Percentiles rank a stretch among this genome's conserved stretches.
phyloP scores from a whole-genome alignment of 2,329 filamentous ascomycete species.

The Colletotrichum sp. region DNA sequence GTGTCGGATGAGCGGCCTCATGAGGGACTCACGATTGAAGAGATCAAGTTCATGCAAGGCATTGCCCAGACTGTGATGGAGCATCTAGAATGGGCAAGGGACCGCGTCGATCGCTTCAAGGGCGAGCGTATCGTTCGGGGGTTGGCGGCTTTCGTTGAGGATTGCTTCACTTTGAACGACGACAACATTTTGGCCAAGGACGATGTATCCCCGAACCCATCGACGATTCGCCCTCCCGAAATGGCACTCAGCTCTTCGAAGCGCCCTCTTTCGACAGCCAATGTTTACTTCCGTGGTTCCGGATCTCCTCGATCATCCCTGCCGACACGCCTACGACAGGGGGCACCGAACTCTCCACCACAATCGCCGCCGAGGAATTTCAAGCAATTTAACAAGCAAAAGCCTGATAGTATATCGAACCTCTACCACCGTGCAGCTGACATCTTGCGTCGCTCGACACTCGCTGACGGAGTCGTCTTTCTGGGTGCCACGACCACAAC shows the following conservation, averaged over 20 bases:
- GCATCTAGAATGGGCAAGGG: constrained; percentile 63
- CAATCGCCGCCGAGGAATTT: background rate
- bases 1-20: constrained; percentile 64
- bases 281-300: constrained; percentile 1
- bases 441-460: constrained; percentile 31
- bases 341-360: background rate
- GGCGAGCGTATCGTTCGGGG: constrained; percentile 60
- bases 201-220: background rate
- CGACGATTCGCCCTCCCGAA: constrained; percentile 4
- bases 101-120: constrained; percentile 55
- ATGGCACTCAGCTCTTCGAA: constrained; percentile 6
- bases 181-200: background rate
- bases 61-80: constrained; percentile 62
- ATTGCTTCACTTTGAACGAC: constrained; percentile 37
- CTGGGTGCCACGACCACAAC: constrained; percentile 31
- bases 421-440: constrained; percentile 33
- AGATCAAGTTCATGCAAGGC: constrained; percentile 60
- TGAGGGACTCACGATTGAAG: constrained; percentile 49
- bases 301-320: background rate
- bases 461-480: constrained; percentile 35
- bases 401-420: constrained; percentile 25
- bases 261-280: background rate
- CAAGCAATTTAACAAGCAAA: constrained; percentile 9
- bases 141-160: constrained; percentile 59
- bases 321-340: background rate